phyloP scores from a whole-genome alignment of 2,329 filamentous ascomycete species.

The Stagonosporopsis vannaccii region DNA sequence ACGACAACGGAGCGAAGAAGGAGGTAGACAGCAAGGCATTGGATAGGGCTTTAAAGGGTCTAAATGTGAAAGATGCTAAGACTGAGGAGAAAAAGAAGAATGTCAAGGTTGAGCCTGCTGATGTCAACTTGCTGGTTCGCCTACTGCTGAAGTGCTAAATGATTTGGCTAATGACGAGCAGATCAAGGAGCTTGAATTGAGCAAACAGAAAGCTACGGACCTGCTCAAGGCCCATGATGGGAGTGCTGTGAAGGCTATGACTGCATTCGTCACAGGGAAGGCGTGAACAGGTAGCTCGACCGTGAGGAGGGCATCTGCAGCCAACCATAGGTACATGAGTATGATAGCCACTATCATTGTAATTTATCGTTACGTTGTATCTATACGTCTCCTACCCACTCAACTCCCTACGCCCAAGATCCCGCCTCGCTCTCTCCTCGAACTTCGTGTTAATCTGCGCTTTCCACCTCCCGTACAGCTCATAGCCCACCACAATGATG shows the following conservation, averaged over 20 bases:
- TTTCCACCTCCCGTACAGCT: constrained; percentile 40
- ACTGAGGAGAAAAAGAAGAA: constrained; percentile 57
- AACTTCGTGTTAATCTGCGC: constrained; percentile 26
- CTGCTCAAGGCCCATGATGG: constrained; percentile 76
- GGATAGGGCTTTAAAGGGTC: constrained; percentile 73
- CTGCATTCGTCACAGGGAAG: constrained; percentile 58
- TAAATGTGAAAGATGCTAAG: constrained; percentile 56
- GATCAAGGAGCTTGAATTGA: constrained; percentile 74
- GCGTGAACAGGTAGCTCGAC: not conserved
- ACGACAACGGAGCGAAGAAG: constrained; percentile 59
- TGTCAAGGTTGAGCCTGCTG: constrained; percentile 76
- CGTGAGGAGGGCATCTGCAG: not conserved
- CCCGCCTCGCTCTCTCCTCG: constrained; percentile 15
- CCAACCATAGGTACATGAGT: not conserved
- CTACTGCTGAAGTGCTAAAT: not conserved
- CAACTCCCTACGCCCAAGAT: not conserved
- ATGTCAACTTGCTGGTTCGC: constrained; percentile 73
- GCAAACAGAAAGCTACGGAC: constrained; percentile 76
- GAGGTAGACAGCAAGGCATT: constrained; percentile 74
- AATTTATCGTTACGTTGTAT: not conserved
- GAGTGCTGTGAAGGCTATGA: constrained; percentile 71
- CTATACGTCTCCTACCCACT: not conserved
- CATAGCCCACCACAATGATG: constrained; percentile 42
- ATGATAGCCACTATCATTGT: not conserved
- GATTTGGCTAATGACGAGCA: constrained; percentile 18